Conservation (phyloP, 257 asterid species). For the Primulina eburnea region DNA sequence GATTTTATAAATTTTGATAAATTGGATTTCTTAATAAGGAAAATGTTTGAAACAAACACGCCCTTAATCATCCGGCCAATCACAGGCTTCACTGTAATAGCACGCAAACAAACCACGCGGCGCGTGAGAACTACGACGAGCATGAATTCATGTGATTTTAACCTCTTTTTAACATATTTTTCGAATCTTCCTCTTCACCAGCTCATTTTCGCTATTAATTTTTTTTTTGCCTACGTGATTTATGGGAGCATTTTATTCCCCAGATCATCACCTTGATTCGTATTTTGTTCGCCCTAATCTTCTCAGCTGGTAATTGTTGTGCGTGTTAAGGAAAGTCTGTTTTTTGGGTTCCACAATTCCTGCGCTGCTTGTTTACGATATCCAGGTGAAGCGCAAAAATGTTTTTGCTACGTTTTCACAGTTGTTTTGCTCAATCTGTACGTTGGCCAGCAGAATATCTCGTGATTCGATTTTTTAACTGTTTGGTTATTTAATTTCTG, state of each 20-base stretch:
- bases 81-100: background rate
- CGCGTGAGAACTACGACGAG: background rate
- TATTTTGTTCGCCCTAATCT: background rate
- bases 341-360: slow-evolving; percentile 24
- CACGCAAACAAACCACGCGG: background rate
- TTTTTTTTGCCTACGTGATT: too few relatives aligned
- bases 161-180: background rate
- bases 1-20: too few relatives aligned
- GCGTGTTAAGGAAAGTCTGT: background rate
- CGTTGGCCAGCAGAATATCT: background rate
- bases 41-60: background rate
- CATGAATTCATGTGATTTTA: background rate
- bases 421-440: background rate
- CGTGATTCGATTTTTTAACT: slow-evolving; percentile 8
- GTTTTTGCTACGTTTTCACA: background rate
- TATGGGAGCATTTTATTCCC: background rate
- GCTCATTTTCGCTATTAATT: slow-evolving; percentile 22
- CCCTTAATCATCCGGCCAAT: background rate
- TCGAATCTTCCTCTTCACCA: slow-evolving; percentile 29
- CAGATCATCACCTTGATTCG: slow-evolving; percentile 2
- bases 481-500: background rate
- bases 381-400: slow-evolving; percentile 30
- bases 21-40: background rate
- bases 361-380: slow-evolving; percentile 25
- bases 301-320: slow-evolving; percentile 7